A percentile compares a stretch with the other conserved stretches of the same genome.
Evolutionary conservation across 306 rosid genomes (phyloP).

Genomic region (Carpinus viminea): DNA sequence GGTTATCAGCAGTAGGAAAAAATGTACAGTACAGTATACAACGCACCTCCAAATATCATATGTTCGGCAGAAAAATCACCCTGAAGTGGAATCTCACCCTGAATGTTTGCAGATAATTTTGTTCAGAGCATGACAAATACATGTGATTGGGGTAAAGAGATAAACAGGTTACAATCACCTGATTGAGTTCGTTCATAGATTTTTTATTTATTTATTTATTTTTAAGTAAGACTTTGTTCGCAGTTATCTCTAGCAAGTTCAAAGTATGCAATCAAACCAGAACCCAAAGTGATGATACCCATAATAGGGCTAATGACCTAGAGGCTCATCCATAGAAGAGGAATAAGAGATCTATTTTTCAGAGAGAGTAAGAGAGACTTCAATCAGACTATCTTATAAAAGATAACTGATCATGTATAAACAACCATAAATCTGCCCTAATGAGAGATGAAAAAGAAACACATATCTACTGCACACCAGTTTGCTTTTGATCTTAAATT

Average conservation of each 20-base stretch:
- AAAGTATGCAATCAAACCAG: neutral
- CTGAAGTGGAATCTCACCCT: slow-evolving; percentile 97
- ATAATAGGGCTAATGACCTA: neutral
- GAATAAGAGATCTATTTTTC: neutral
- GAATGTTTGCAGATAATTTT: slow-evolving; percentile 32
- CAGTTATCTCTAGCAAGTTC: neutral
- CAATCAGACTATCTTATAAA: neutral
- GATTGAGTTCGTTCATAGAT: neutral
- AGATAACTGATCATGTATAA: neutral
- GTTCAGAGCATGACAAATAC: slow-evolving; percentile 24
- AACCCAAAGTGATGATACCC: neutral
- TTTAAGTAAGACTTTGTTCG: neutral
- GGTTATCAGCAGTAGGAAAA: slow-evolving; percentile 17
- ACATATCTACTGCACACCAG: neutral
- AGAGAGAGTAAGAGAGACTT: neutral
- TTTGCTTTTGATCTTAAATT: neutral
- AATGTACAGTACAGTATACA: neutral
- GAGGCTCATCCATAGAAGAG: neutral
- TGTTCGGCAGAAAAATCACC: slow-evolving; percentile 98
- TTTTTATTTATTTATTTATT: no score
- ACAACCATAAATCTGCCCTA: neutral
- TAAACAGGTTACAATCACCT: neutral
- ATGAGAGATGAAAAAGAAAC: neutral
- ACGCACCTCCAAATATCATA: slow-evolving; percentile 96
- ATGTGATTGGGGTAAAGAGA: slow-evolving; percentile 5